Percentiles rank a stretch among this genome's conserved stretches.
phyloP scores from a whole-genome alignment of 73 alveolate species.

The Stentor coeruleus region DNA sequence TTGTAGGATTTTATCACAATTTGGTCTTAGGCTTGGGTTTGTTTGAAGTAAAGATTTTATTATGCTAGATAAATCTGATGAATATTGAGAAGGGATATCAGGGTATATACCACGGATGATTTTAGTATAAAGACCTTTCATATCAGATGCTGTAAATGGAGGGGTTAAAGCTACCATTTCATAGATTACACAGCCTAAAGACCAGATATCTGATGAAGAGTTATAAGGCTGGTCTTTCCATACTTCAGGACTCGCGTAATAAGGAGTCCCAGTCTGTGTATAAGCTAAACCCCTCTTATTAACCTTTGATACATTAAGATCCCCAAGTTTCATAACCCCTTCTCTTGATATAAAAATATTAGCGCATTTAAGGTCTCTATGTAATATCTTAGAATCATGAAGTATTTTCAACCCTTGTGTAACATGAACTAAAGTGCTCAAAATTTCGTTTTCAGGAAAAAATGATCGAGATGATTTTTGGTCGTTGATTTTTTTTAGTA shows the following conservation, averaged over 20 bases:
- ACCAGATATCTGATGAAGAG: constrained; percentile 80
- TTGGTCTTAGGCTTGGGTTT: background rate
- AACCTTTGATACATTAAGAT: constrained; percentile 63
- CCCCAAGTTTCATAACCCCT: constrained; percentile 71
- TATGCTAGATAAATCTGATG: constrained; percentile 8
- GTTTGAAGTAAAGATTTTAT: background rate
- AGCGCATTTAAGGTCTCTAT: constrained; percentile 79
- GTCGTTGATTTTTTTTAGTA: too few relatives aligned
- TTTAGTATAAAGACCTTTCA: constrained; percentile 60
- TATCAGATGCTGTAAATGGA: constrained; percentile 79
- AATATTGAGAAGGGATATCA: constrained; percentile 65
- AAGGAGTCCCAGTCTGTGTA: constrained; percentile 69
- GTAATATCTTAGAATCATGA: constrained; percentile 64
- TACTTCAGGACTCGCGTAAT: constrained; percentile 85
- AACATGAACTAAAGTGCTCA: constrained; percentile 32
- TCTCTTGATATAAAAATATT: constrained; percentile 53
- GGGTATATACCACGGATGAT: constrained; percentile 64
- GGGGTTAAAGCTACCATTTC: constrained; percentile 74
- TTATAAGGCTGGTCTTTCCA: constrained; percentile 60
- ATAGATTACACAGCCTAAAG: constrained; percentile 79
- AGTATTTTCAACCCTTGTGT: constrained; percentile 54
- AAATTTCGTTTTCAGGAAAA: too few relatives aligned
- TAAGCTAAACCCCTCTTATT: constrained; percentile 40
- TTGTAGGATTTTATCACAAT: background rate
- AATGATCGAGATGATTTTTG: too few relatives aligned